phyloP scores from a whole-genome alignment of 352 stramenopile species.

The Pythium rhizo-oryzae region DNA sequence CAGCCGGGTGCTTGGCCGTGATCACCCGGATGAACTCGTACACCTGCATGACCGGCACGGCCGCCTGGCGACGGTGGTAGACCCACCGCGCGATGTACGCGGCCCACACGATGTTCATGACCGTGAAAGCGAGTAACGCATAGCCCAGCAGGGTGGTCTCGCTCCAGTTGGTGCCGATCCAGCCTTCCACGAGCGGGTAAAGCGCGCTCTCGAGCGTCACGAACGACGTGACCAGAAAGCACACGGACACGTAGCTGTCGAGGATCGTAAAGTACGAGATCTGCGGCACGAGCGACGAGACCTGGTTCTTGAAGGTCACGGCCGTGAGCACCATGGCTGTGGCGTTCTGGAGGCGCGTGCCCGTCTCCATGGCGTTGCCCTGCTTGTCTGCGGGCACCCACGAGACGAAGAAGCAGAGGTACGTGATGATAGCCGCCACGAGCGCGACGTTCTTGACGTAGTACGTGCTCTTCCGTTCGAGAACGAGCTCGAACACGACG shows the following conservation, averaged over 20 bases:
- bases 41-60: slow-evolving; percentile 33
- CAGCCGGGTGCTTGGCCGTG: not conserved
- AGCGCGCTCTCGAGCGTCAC: slow-evolving; percentile 61
- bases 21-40: slow-evolving; percentile 39
- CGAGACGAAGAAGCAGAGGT: slow-evolving; percentile 43
- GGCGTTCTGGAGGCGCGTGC: slow-evolving; percentile 58
- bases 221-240: slow-evolving; percentile 55
- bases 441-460: slow-evolving; percentile 62
- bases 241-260: slow-evolving; percentile 67
- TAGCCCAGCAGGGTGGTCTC: slow-evolving; percentile 39
- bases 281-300: slow-evolving; percentile 49
- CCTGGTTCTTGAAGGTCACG: slow-evolving; percentile 66
- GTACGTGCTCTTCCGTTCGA: slow-evolving; percentile 51
- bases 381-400: not conserved
- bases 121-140: slow-evolving; percentile 40
- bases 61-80: slow-evolving; percentile 28
- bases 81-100: slow-evolving; percentile 31
- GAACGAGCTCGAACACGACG: slow-evolving; percentile 59
- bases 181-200: slow-evolving; percentile 31
- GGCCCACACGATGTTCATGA: slow-evolving; percentile 46
- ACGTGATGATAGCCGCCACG: slow-evolving; percentile 49
- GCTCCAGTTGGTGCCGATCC: slow-evolving; percentile 29
- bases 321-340: slow-evolving; percentile 63
- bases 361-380: slow-evolving; percentile 41
- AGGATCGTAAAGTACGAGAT: slow-evolving; percentile 71